A percentile compares a stretch with the other conserved stretches of the same genome.
Conservation (phyloP, 768 basidiomycete genomes). For the Phanerochaete carnosa region DNA sequence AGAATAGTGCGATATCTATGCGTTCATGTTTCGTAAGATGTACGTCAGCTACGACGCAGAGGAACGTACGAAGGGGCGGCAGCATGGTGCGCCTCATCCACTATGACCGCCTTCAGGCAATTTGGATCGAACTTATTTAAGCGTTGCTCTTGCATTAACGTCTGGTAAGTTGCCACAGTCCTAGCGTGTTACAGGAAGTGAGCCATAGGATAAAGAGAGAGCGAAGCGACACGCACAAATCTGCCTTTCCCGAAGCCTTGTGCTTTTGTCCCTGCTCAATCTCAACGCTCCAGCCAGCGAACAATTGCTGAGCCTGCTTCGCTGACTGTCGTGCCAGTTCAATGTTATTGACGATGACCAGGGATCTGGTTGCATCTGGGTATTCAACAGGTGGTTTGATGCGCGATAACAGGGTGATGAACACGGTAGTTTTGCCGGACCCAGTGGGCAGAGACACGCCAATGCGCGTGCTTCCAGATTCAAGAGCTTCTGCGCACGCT, state of each 20-base stretch:
- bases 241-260: conserved; percentile 74
- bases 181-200: conserved; percentile 33
- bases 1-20: conserved; percentile 76
- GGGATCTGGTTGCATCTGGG: conserved; percentile 48
- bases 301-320: conserved; percentile 58
- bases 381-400: conserved; percentile 44
- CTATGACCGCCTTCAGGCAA: conserved; percentile 68
- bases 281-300: conserved; percentile 78
- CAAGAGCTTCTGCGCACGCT: conserved; percentile 71
- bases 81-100: conserved; percentile 96
- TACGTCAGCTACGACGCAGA: background rate
- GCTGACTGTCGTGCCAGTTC: conserved; percentile 90
- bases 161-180: conserved; percentile 90
- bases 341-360: conserved; percentile 87
- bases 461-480: conserved; percentile 65
- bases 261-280: conserved; percentile 86
- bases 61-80: conserved; percentile 79
- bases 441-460: conserved; percentile 87
- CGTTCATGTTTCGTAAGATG: conserved; percentile 10
- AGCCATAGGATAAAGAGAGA: background rate
- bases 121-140: conserved; percentile 73
- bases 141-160: conserved; percentile 59
- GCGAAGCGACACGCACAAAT: conserved; percentile 59
- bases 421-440: conserved; percentile 87
- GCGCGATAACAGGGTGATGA: conserved; percentile 75